A percentile compares a stretch with the other conserved stretches of the same genome.
Evolutionary conservation across 768 basidiomycete species (phyloP).

Genomic region (Phanerochaete carnosa): DNA sequence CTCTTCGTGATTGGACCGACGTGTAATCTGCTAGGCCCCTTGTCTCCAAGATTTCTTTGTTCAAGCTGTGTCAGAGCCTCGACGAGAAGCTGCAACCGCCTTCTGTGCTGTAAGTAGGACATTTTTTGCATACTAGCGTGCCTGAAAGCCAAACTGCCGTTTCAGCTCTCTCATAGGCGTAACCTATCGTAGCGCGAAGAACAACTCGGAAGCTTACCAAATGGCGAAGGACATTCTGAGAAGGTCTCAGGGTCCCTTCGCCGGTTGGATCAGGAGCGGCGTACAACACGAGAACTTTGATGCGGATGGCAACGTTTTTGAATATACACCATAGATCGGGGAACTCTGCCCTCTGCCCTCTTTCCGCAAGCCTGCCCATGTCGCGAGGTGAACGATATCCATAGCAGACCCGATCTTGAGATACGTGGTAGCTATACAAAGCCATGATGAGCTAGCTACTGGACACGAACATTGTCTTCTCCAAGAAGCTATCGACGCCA

Average conservation of each 20-base stretch:
- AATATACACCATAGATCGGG: neutral
- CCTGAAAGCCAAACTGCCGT: neutral
- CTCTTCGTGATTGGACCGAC: neutral
- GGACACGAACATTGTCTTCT: no score
- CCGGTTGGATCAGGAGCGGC: constrained; percentile 62
- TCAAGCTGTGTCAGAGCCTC: constrained; percentile 40
- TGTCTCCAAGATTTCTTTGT: constrained; percentile 51
- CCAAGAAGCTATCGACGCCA: no score
- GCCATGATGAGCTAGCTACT: no score
- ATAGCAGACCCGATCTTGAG: no score
- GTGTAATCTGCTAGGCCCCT: constrained; percentile 37
- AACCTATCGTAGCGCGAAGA: constrained; percentile 45
- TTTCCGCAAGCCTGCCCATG: no score
- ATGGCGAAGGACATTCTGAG: constrained; percentile 46
- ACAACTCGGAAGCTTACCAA: constrained; percentile 42
- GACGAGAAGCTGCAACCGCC: constrained; percentile 15
- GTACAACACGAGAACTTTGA: constrained; percentile 50
- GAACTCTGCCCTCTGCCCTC: no score
- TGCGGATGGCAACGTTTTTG: neutral
- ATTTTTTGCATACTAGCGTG: neutral
- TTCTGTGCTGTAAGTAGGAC: constrained; percentile 5
- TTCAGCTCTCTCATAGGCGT: constrained; percentile 4
- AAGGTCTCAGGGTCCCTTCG: constrained; percentile 45
- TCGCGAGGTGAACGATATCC: no score
- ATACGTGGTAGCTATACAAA: no score